Conservation (phyloP, 176 grass and related monocot genomes). For the Saccharum officinarum region DNA sequence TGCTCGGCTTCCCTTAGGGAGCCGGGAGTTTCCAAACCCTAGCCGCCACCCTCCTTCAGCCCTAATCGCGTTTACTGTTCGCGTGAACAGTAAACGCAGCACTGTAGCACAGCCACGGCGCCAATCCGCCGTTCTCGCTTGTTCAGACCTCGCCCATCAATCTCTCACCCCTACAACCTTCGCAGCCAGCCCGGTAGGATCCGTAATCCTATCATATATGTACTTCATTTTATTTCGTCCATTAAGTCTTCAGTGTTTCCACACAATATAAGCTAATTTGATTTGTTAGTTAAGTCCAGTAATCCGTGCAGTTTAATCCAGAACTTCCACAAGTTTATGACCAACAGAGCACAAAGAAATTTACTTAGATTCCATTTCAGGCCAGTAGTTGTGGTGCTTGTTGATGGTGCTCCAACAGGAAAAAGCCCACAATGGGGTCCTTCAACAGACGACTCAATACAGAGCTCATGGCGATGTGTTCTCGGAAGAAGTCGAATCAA, state of each 20-base stretch:
- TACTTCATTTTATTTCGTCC: background rate
- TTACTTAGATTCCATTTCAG: slow-evolving; percentile 70
- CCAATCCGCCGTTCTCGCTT: no score
- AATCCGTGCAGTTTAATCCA: background rate
- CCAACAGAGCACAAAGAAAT: slow-evolving; percentile 29
- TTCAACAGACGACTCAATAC: slow-evolving; percentile 60
- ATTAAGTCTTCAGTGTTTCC: background rate
- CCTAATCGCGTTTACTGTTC: no score
- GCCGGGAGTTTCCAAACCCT: no score
- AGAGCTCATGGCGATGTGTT: slow-evolving; percentile 65
- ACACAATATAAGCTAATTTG: background rate
- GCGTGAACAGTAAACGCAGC: no score
- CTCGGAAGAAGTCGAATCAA: slow-evolving; percentile 70
- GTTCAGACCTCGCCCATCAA: no score
- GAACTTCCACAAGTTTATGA: background rate
- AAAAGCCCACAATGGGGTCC: slow-evolving; percentile 70
- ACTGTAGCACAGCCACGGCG: no score
- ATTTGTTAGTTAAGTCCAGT: background rate
- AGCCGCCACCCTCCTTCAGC: no score
- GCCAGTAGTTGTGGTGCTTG: slow-evolving; percentile 61
- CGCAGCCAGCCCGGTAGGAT: no score
- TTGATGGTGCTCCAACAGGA: slow-evolving; percentile 62
- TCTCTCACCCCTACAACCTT: no score
- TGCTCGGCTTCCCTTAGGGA: no score
- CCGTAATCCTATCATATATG: no score